These are phyloP conservation scores for Orobanche coerulescens DNA, from an alignment of 257 asterid genomes.

Conservation along the genomic window DNA sequence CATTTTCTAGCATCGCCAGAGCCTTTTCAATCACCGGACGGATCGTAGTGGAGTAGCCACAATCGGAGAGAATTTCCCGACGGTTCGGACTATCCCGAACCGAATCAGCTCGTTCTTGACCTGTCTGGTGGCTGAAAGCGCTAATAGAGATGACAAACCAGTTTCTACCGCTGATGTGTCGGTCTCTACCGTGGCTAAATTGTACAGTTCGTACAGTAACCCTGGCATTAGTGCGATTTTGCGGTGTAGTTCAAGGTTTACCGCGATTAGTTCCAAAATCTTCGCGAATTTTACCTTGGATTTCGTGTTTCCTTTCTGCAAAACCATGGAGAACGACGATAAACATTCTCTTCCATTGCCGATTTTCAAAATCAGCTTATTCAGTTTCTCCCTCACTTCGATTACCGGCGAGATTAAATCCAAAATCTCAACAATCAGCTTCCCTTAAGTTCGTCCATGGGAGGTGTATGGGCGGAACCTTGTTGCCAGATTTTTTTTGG, in stretches of 20 bases:
- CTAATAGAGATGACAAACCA: no score
- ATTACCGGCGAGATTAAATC: slow-evolving; percentile 34
- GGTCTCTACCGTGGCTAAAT: no score
- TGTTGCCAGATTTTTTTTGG: no score
- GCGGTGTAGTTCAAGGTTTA: slow-evolving; percentile 47
- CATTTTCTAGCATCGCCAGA: no score
- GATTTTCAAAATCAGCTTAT: slow-evolving; percentile 28
- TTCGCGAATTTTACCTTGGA: slow-evolving; percentile 52
- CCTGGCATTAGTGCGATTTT: slow-evolving; percentile 42
- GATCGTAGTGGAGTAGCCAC: slow-evolving; percentile 22
- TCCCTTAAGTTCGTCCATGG: no score
- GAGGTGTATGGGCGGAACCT: no score
- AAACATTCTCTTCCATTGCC: slow-evolving; percentile 24
- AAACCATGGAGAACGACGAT: slow-evolving; percentile 27
- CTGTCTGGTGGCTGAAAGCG: no score
- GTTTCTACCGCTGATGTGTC: no score
- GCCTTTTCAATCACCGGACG: no score
- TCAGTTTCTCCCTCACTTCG: slow-evolving; percentile 36
- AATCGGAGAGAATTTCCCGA: slow-evolving; percentile 37
- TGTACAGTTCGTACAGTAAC: slow-evolving; percentile 38
- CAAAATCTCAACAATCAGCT: no score
- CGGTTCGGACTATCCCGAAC: slow-evolving; percentile 46
- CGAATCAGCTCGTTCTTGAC: slow-evolving; percentile 64
- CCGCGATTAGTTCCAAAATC: slow-evolving; percentile 43
- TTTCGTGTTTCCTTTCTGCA: slow-evolving; percentile 39